phyloP scores from a whole-genome alignment of 2,329 filamentous ascomycete genomes.

The Curvularia eragrostidis region DNA sequence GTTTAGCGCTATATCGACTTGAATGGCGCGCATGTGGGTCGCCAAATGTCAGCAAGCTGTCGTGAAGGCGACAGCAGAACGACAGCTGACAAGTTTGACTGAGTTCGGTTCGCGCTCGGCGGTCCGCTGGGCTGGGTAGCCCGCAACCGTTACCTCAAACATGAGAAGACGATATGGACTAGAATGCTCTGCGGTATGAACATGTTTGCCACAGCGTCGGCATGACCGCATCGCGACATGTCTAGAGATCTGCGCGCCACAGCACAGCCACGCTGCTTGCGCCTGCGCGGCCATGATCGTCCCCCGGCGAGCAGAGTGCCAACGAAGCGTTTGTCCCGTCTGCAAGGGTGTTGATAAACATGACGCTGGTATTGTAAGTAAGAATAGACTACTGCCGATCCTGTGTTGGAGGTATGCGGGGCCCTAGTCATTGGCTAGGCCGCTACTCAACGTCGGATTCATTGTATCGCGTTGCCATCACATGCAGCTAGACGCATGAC shows the following conservation, averaged over 20 bases:
- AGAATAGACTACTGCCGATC: slow-evolving; percentile 14
- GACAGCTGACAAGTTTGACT: slow-evolving; percentile 14
- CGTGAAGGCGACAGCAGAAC: slow-evolving; percentile 19
- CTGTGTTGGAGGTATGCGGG: neutral
- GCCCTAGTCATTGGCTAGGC: neutral
- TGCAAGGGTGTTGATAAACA: slow-evolving; percentile 12
- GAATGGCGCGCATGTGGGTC: slow-evolving; percentile 17
- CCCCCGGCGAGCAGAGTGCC: slow-evolving; percentile 7
- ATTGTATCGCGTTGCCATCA: neutral
- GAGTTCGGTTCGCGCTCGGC: slow-evolving; percentile 22
- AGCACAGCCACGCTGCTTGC: slow-evolving; percentile 32
- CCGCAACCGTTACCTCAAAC: slow-evolving; percentile 24
- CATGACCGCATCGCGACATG: slow-evolving; percentile 25
- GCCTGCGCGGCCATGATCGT: slow-evolving; percentile 23
- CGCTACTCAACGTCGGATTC: neutral
- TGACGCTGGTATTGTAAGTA: slow-evolving; percentile 10
- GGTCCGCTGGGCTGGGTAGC: slow-evolving; percentile 15
- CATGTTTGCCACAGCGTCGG: slow-evolving; percentile 35
- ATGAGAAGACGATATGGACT: slow-evolving; percentile 9
- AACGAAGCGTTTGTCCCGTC: slow-evolving; percentile 15
- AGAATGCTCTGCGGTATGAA: neutral
- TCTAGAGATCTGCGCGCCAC: slow-evolving; percentile 30
- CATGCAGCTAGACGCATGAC: neutral
- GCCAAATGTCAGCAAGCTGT: slow-evolving; percentile 18
- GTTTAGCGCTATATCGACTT: slow-evolving; percentile 28